A percentile compares a stretch with the other conserved stretches of the same genome.
Evolutionary conservation across 2,329 filamentous ascomycete genomes (phyloP).

Genomic region (Fusarium coffeatum): DNA sequence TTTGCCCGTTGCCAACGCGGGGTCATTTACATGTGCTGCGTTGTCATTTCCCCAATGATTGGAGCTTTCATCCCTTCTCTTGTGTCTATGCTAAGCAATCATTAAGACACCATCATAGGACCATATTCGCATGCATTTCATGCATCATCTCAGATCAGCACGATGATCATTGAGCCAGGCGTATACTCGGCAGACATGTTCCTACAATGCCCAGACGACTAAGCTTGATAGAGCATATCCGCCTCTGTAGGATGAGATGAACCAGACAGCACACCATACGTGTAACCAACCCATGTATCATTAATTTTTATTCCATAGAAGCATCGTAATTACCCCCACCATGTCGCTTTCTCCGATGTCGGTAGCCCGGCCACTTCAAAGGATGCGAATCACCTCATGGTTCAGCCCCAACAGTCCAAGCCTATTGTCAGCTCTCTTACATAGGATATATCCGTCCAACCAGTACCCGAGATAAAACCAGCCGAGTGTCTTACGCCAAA

Average conservation of each 20-base stretch:
- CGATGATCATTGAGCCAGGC: not conserved
- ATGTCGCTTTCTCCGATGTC: not conserved
- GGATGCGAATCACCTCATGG: not conserved
- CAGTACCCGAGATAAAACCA: not conserved
- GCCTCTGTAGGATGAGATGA: not conserved
- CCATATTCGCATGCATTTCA: not conserved
- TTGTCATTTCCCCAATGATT: conserved; percentile 21
- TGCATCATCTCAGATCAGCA: not conserved
- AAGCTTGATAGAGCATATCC: not conserved
- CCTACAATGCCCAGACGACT: not conserved
- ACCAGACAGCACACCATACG: not conserved
- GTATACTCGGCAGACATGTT: not conserved
- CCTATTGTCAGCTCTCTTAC: not conserved
- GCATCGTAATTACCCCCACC: not conserved
- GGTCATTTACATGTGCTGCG: conserved; percentile 9
- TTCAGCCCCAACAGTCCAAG: not conserved
- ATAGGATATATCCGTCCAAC: not conserved
- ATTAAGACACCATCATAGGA: not conserved
- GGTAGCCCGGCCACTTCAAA: not conserved
- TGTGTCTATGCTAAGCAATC: not conserved
- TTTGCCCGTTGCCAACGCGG: conserved; percentile 7
- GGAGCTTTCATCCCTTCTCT: conserved; percentile 1
- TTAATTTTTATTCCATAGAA: not conserved
- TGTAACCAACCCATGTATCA: not conserved
- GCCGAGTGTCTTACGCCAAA: not conserved